phyloP scores from a whole-genome alignment of 805 yeast genomes.

The Schizosaccharomyces octosporus region DNA sequence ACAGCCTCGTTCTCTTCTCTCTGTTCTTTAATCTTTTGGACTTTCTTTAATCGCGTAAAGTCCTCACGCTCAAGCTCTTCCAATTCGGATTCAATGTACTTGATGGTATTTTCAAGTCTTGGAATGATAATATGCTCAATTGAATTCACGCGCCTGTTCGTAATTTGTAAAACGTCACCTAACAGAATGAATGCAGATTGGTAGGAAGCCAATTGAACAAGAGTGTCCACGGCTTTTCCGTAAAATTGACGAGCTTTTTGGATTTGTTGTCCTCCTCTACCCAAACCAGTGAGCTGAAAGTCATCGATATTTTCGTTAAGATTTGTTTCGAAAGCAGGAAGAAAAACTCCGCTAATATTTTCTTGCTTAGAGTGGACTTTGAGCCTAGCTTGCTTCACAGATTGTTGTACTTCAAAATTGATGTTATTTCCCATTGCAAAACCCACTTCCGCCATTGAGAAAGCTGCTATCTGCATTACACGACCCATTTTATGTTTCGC shows the following conservation, averaged over 20 bases:
- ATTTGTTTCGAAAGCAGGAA: constrained; percentile 76
- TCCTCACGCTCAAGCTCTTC: constrained; percentile 97
- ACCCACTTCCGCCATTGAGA: constrained; percentile 86
- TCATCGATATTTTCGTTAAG: constrained; percentile 63
- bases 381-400: constrained; percentile 68
- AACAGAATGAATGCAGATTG: constrained; percentile 91
- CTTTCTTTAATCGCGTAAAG: constrained; percentile 85
- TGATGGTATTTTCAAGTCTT: constrained; percentile 85
- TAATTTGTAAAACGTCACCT: constrained; percentile 93
- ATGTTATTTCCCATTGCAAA: constrained; percentile 95
- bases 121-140: constrained; percentile 96
- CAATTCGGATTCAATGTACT: constrained; percentile 76
- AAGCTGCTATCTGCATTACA: constrained; percentile 95
- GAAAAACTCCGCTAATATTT: constrained; percentile 82
- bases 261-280: constrained; percentile 96
- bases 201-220: constrained; percentile 82
- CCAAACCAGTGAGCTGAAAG: constrained; percentile 86
- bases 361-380: constrained; percentile 80
- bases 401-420: constrained; percentile 85
- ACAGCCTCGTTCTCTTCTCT: constrained; percentile 33
- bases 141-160: constrained; percentile 94
- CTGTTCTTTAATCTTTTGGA: constrained; percentile 82
- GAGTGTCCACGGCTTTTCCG: constrained; percentile 87
- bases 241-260: constrained; percentile 83
- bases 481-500: constrained; percentile 93